Evolutionary conservation across 352 stramenopile genomes (phyloP).

Genomic region (Globisporangium camurandrum): DNA sequence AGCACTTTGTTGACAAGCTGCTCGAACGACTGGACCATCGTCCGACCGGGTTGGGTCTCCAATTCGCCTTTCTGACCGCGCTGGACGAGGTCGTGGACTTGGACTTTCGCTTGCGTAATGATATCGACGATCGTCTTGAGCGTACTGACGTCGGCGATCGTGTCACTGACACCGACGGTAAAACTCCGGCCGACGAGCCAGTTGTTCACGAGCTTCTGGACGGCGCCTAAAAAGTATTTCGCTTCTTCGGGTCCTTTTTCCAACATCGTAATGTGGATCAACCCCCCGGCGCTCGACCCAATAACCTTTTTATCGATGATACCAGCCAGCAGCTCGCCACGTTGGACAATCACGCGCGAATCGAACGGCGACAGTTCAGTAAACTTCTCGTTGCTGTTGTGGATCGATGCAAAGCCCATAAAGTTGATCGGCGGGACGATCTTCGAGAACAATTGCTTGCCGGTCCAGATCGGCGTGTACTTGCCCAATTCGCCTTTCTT

Average conservation of each 20-base stretch:
- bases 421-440: constrained; percentile 98
- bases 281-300: constrained; percentile 92
- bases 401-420: constrained; percentile 90
- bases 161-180: constrained; percentile 98
- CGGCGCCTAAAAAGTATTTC: constrained; percentile 81
- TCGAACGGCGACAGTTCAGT: constrained; percentile 92
- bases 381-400: constrained; percentile 90
- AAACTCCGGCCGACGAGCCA: constrained; percentile 98
- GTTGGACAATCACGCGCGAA: constrained; percentile 95
- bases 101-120: constrained; percentile 97
- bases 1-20: constrained; percentile 96
- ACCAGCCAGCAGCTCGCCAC: constrained; percentile 95
- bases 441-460: constrained; percentile 97
- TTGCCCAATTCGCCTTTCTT: constrained; percentile 82
- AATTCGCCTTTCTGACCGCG: constrained; percentile 97
- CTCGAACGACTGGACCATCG: constrained; percentile 99
- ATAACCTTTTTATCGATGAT: constrained; percentile 99
- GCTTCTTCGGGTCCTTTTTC: constrained; percentile 89
- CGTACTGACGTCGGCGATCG: constrained; percentile 96
- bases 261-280: constrained; percentile 97
- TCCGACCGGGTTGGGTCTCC: constrained; percentile 96
- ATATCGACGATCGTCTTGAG: constrained; percentile 98
- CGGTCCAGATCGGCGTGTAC: constrained; percentile 93
- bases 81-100: constrained; percentile 92
- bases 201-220: constrained; percentile 98